phyloP scores from a whole-genome alignment of 2,329 filamentous ascomycete genomes.

The Westerdykella sp. region DNA sequence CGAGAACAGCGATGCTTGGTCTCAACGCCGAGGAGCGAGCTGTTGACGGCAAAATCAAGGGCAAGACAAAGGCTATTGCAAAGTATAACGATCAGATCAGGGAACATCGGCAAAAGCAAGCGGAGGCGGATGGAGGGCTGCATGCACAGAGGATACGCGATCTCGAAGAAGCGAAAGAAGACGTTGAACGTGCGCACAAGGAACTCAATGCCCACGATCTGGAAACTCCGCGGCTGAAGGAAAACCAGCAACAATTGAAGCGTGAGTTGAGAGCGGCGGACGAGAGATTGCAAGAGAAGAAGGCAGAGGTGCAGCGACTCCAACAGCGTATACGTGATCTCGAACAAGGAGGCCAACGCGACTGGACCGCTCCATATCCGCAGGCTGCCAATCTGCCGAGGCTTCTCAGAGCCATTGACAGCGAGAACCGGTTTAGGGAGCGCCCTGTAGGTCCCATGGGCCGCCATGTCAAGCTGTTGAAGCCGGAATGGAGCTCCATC shows the following conservation, averaged over 20 bases:
- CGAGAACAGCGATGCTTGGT: constrained; percentile 42
- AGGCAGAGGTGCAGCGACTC: constrained; percentile 49
- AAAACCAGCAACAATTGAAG: constrained; percentile 31
- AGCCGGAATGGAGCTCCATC: constrained; percentile 76
- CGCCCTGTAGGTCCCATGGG: constrained; percentile 82
- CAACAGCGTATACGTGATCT: constrained; percentile 50
- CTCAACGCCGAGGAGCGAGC: constrained; percentile 55
- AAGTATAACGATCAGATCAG: constrained; percentile 43
- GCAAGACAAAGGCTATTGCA: constrained; percentile 42
- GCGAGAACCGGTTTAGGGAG: constrained; percentile 61
- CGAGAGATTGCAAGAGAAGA: constrained; percentile 24
- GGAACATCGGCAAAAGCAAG: constrained; percentile 56
- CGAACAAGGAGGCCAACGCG: constrained; percentile 48
- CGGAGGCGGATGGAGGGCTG: constrained; percentile 59
- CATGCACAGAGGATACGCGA: constrained; percentile 56
- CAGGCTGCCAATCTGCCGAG: constrained; percentile 48
- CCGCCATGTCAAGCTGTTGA: constrained; percentile 64
- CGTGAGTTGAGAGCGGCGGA: constrained; percentile 12
- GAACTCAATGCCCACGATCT: constrained; percentile 39
- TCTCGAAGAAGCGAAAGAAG: constrained; percentile 51
- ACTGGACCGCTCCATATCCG: constrained; percentile 60
- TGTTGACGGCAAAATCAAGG: constrained; percentile 54
- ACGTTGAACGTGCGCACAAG: constrained; percentile 37
- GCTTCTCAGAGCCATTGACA: constrained; percentile 62
- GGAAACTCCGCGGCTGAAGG: constrained; percentile 31